A percentile compares a stretch with the other conserved stretches of the same genome.
phyloP scores from a whole-genome alignment of 2,329 filamentous ascomycete species.

The Hypoxylon sp. region DNA sequence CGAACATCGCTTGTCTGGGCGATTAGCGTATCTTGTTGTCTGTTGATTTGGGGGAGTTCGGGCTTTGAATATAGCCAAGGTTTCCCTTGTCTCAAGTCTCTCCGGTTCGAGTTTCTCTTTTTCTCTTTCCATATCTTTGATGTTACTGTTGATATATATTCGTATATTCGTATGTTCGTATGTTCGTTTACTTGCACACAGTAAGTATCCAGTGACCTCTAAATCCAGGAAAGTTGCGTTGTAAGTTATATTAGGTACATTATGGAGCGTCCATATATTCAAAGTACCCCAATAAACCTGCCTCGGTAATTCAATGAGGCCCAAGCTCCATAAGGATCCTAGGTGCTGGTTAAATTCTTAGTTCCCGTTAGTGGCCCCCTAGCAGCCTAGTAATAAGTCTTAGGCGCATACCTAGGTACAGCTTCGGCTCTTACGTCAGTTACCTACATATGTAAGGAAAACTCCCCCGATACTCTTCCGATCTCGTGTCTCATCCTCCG shows the following conservation, averaged over 20 bases:
- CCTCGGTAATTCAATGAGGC: conserved; percentile 28
- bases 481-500: conserved; percentile 9
- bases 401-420: too few species aligned
- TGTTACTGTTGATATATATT: conserved; percentile 1
- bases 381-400: neutral
- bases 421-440: neutral
- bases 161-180: neutral
- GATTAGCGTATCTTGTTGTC: conserved; percentile 14
- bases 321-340: conserved; percentile 22
- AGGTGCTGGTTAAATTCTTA: neutral
- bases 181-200: neutral
- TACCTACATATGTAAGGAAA: conserved; percentile 9
- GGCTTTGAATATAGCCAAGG: conserved; percentile 5
- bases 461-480: neutral
- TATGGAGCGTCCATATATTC: neutral
- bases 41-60: neutral
- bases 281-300: conserved; percentile 6
- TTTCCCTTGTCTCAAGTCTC: neutral
- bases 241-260: neutral
- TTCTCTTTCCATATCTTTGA: neutral
- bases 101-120: neutral
- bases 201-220: conserved; percentile 7
- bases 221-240: neutral
- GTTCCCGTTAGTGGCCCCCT: neutral
- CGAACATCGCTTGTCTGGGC: conserved; percentile 22